Base-by-base conservation (phyloP, 164 flowering plant species). In the Sedum album region DNA sequence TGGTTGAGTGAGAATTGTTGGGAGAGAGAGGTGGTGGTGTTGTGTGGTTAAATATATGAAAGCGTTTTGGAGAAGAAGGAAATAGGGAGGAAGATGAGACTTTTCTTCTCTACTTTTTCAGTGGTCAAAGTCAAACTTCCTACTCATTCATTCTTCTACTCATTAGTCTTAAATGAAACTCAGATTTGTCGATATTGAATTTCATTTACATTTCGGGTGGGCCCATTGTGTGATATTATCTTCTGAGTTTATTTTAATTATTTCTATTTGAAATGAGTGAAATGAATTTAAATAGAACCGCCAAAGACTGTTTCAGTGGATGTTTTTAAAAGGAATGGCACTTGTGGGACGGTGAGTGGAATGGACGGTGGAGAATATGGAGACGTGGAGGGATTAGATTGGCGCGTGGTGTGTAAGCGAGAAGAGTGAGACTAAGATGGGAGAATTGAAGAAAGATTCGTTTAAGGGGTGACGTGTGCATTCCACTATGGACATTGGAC, bases 11-110 rank as follows among this genome's bases (percentile, higher is more conserved):
- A 62, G 41, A 4, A 28, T 18, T 35, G 38, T 5, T 23, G 10
- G 48, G 48, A 44, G 48, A 25, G 46, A 6, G 66, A 15, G 66
- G 25, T 7, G 23, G 26, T 51, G 23, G 21, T 39, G 57, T 1
- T 35, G 38, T 35, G 38, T 35, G 38, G 38, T 35, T 7, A 35
- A n/a, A 30, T 69, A 39, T 60, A 69, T 69, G 1, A 33, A 60
- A 44, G 48, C 48, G 48, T 4, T 17, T 30, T 6, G 53, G 41
- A 20, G 6, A 42, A 26, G 65, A 73, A 72, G 85, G 79, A 78
- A 69, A n/a, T n/a, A n/a, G n/a, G n/a, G n/a, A n/a, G n/a, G n/a
- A 82, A 84, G 72, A 81, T 74, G 82, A 36, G 86, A 80, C 76
- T 77, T 74, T 70, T 82, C 80, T 36, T 66, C 66, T 63, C 30